A percentile compares a stretch with the other conserved stretches of the same genome.
These are phyloP conservation scores for Fusarium staphyleae DNA, from an alignment of 2,329 filamentous ascomycete species.

Conservation along the genomic window DNA sequence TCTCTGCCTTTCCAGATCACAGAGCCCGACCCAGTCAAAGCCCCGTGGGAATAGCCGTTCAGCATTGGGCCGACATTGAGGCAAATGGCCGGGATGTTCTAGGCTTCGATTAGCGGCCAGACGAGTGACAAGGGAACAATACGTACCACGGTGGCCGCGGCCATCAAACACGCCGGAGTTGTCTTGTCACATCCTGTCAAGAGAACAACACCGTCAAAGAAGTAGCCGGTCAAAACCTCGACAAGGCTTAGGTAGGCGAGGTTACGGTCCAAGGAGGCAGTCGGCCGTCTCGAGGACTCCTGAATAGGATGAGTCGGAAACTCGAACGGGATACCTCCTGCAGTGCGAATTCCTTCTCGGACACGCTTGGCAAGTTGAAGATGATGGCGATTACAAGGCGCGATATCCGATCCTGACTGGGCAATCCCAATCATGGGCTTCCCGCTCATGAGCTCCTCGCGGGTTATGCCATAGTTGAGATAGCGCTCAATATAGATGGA, in stretches of 20 bases:
- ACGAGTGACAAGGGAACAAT: neutral
- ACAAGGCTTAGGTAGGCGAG: conserved; percentile 56
- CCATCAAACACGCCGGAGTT: conserved; percentile 59
- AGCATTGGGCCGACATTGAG: conserved; percentile 62
- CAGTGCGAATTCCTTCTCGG: conserved; percentile 56
- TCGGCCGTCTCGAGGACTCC: conserved; percentile 55
- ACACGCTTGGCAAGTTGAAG: conserved; percentile 57
- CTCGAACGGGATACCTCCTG: conserved; percentile 58
- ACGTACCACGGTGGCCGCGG: conserved; percentile 54
- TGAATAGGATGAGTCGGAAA: conserved; percentile 61
- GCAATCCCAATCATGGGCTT: conserved; percentile 61
- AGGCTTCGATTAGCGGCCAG: neutral
- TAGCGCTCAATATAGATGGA: conserved; percentile 58
- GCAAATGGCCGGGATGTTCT: conserved; percentile 58
- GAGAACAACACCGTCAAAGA: conserved; percentile 58
- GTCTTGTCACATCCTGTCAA: conserved; percentile 62
- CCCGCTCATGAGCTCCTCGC: conserved; percentile 56
- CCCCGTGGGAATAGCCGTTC: conserved; percentile 53
- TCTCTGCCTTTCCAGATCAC: conserved; percentile 59
- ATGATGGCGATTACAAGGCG: conserved; percentile 59
- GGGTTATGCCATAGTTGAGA: conserved; percentile 58
- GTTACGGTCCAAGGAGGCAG: conserved; percentile 58
- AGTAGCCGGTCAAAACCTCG: conserved; percentile 56
- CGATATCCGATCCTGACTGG: conserved; percentile 58
- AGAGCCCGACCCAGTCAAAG: conserved; percentile 53